These are phyloP conservation scores for Rhipidocladum racemiflorum DNA, from an alignment of 176 grass and related monocot genomes.

Conservation along the genomic window DNA sequence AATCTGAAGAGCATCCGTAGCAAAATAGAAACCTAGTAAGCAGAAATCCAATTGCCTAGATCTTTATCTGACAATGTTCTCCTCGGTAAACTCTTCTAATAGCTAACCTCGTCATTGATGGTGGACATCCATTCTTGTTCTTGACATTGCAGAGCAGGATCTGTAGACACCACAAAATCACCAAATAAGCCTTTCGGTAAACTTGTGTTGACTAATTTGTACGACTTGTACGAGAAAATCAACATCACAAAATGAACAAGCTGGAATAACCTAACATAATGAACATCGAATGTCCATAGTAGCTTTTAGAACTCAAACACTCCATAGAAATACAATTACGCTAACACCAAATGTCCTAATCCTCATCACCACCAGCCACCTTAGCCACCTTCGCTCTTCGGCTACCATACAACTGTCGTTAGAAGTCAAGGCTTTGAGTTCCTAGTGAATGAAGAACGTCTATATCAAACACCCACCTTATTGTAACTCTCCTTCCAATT, in stretches of 20 bases:
- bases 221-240: not conserved
- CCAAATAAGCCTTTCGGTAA: not conserved
- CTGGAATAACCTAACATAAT: conserved; percentile 2
- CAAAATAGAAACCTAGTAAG: conserved; percentile 26
- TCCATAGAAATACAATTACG: not conserved
- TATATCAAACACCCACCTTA: not conserved
- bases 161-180: not conserved
- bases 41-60: not conserved
- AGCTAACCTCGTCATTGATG: not conserved
- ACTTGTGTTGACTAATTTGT: not conserved
- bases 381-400: not conserved
- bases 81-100: not conserved
- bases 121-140: not conserved
- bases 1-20: not conserved
- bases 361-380: not conserved
- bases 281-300: not conserved
- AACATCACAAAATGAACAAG: not conserved
- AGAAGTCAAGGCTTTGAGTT: not conserved
- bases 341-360: not conserved
- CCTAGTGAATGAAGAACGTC: not conserved
- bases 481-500: not conserved
- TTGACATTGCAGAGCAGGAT: not conserved
- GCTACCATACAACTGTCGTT: not conserved
- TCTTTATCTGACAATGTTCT: not conserved
- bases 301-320: not conserved